A percentile compares a stretch with the other conserved stretches of the same genome.
phyloP scores from a whole-genome alignment of 78 protist species.

The Andalucia godoyi region DNA sequence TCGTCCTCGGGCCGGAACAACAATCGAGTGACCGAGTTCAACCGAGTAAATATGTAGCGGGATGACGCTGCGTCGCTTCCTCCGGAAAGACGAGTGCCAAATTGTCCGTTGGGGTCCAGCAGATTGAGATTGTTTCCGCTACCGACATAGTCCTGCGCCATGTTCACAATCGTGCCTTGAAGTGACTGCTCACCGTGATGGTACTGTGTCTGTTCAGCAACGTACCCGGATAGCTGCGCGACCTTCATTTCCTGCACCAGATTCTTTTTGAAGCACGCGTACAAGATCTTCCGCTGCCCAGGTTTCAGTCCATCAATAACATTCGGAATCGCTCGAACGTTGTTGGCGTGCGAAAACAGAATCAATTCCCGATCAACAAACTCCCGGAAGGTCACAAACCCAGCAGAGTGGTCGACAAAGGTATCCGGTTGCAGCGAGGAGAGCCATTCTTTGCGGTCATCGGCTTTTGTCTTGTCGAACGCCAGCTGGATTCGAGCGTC shows the following conservation, averaged over 20 bases:
- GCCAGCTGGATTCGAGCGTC: conserved; percentile 58
- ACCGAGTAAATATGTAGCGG: conserved; percentile 87
- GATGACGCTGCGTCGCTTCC: conserved; percentile 90
- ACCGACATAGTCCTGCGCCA: conserved; percentile 94
- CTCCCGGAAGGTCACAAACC: not conserved
- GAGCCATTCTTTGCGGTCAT: conserved; percentile 90
- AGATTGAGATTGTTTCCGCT: conserved; percentile 83
- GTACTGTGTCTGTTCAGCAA: conserved; percentile 75
- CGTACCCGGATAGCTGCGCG: conserved; percentile 90
- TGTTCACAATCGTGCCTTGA: conserved; percentile 60
- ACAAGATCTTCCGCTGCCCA: conserved; percentile 91
- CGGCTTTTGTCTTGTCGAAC: conserved; percentile 60
- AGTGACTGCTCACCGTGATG: conserved; percentile 97
- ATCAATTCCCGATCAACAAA: conserved; percentile 83
- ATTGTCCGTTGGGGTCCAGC: conserved; percentile 85
- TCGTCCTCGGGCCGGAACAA: conserved; percentile 83
- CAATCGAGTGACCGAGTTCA: conserved; percentile 61
- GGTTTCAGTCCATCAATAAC: conserved; percentile 96
- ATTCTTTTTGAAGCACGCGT: conserved; percentile 87
- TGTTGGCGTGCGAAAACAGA: conserved; percentile 79
- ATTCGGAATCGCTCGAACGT: conserved; percentile 85
- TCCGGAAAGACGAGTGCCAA: conserved; percentile 90
- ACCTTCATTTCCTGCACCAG: conserved; percentile 89
- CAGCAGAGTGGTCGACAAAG: not conserved
- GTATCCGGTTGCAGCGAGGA: conserved; percentile 21